Base-by-base conservation (phyloP, 371 early-diverging fungal genomes). In the Syncephalastrum racemosum region DNA sequence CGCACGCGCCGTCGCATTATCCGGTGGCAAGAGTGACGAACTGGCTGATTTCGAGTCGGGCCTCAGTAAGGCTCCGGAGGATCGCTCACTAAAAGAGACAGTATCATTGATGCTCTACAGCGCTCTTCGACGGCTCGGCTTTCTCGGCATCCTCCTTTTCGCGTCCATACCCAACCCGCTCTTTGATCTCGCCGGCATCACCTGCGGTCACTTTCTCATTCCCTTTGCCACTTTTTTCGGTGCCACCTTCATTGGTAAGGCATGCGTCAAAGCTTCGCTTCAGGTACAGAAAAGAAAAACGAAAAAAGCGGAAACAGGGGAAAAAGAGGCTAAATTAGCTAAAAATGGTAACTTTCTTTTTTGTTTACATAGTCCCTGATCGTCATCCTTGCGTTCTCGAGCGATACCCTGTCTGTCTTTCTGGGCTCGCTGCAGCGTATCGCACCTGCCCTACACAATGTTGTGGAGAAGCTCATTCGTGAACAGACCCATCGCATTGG, bases 81-180 rank as follows among this genome's bases (percentile, higher is more conserved):
- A 71, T 2, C 72, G 71, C 6, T 65, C 81, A 10, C 59, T 81
- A 40, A 82, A 82, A 40, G 91, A 93, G 52, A 67, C 75, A 1
- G 72, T 82, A 6, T 75, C 90, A 19, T 66, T 88, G 12, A 63
- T 71, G 48, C 75, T 95, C 27, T 81, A 87, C 70, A 58, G 77
- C 18, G 62, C 86, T 39, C 77, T 96, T 66, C 80, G 83, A 54
- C 80, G 79, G 1, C 71, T 90, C 6, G 96, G 95, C 2, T 95
- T 96, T 63, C 79, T 84, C 53, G 96, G 95, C 40, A 95, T 96
- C 31, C 77, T 96, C 18, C 58, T 94, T 4, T 91, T 90, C 70
- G 96, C 96, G 6, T 94, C 94, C 75, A 91, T 95, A 47, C 96
- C 96, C 10, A 96, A 95, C 59, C 96, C 96, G n/a, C 68, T 96